Percentiles rank a stretch among this genome's conserved stretches.
Evolutionary conservation across 208 protist genomes (phyloP).

Genomic region (Porcisia hertigi): DNA sequence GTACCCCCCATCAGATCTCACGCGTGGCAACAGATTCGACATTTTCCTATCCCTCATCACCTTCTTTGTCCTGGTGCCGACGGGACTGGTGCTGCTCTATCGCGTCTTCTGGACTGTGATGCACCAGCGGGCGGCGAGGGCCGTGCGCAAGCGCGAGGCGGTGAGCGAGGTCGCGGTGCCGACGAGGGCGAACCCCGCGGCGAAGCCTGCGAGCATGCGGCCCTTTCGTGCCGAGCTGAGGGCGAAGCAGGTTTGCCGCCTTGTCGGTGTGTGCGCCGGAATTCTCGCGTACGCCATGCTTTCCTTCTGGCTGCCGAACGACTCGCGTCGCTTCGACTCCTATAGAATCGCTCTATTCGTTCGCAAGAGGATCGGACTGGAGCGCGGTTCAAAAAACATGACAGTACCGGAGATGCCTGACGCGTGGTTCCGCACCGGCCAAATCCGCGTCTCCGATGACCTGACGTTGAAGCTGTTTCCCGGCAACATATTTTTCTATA

Average conservation of each 20-base stretch:
- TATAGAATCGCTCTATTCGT: conserved; percentile 11
- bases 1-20: not conserved
- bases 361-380: conserved; percentile 8
- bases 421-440: conserved; percentile 43
- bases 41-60: not conserved
- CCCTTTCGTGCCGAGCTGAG: conserved; percentile 1
- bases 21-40: conserved; percentile 7
- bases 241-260: conserved; percentile 18
- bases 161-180: not conserved
- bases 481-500: conserved; percentile 69
- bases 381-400: too few species aligned
- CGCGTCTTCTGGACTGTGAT: conserved; percentile 8
- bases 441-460: conserved; percentile 32
- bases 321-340: conserved; percentile 31
- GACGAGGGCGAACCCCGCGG: conserved; percentile 8
- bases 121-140: conserved; percentile 6
- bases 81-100: conserved; percentile 17
- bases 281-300: conserved; percentile 32
- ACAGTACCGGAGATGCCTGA: conserved; percentile 46
- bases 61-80: conserved; percentile 15
- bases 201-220: conserved; percentile 12
- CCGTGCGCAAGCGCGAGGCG: not conserved
- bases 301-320: conserved; percentile 65
- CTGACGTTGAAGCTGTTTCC: conserved; percentile 62
- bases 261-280: conserved; percentile 23